Evolutionary conservation across 192 early-diverging fungal genomes (phyloP).

Genomic region (Coemansia sp.): DNA sequence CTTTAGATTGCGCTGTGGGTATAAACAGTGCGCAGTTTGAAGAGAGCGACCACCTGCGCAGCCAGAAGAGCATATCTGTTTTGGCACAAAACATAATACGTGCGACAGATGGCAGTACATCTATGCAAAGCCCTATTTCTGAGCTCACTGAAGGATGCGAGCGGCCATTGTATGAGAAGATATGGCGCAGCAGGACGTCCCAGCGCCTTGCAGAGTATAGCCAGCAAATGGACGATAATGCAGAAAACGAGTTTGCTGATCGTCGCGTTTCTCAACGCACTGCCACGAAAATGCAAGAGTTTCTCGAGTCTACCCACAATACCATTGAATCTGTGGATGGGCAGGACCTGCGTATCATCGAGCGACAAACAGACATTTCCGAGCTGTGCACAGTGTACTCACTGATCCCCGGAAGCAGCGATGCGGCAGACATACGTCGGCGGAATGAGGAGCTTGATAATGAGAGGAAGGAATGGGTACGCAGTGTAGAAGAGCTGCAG

Average conservation of each 20-base stretch:
- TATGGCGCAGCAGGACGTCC: constrained; percentile 42
- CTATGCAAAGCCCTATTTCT: constrained; percentile 19
- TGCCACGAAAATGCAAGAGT: constrained; percentile 58
- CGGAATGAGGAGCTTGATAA: constrained; percentile 42
- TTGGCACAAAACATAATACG: constrained; percentile 36
- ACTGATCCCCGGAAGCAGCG: constrained; percentile 17
- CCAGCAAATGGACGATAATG: constrained; percentile 24
- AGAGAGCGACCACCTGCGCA: constrained; percentile 33
- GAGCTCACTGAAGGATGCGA: constrained; percentile 36
- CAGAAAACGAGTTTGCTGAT: constrained; percentile 54
- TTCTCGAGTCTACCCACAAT: constrained; percentile 32
- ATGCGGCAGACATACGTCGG: constrained; percentile 29
- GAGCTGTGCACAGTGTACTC: constrained; percentile 25
- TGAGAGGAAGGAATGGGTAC: constrained; percentile 36
- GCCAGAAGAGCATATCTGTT: constrained; percentile 29
- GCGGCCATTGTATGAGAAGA: constrained; percentile 23
- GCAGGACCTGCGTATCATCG: constrained; percentile 21
- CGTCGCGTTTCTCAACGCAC: constrained; percentile 57
- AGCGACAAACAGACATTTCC: constrained; percentile 25
- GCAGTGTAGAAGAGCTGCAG: constrained; percentile 13
- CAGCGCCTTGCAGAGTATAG: constrained; percentile 26
- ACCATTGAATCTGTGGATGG: constrained; percentile 6
- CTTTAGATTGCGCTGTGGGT: constrained; percentile 4
- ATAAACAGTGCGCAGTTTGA: constrained; percentile 2
- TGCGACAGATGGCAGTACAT: constrained; percentile 7